Evolutionary conservation across 805 yeast genomes (phyloP).

Genomic region (Candida easanensis): DNA sequence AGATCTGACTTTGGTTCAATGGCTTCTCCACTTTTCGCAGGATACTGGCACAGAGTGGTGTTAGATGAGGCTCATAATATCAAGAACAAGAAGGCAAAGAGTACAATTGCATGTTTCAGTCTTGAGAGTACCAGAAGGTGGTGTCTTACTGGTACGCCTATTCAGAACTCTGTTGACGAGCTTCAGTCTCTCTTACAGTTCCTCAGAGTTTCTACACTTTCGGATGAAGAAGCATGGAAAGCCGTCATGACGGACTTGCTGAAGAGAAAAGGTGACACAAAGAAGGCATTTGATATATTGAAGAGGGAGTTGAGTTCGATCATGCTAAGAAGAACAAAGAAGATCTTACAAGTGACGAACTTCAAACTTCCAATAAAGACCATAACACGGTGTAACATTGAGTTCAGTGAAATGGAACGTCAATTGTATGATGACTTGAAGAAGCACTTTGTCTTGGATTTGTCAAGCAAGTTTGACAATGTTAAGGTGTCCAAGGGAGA

Average conservation of each 20-base stretch:
- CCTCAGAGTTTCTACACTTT: conserved; percentile 33
- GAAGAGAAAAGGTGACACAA: conserved; percentile 25
- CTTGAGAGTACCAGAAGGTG: conserved; percentile 46
- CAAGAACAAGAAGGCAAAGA: conserved; percentile 46
- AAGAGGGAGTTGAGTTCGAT: conserved; percentile 29
- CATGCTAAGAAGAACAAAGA: conserved; percentile 48
- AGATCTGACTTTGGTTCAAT: conserved; percentile 30
- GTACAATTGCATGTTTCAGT: conserved; percentile 43
- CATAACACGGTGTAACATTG: conserved; percentile 18
- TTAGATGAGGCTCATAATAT: conserved; percentile 66
- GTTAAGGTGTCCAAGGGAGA: not conserved
- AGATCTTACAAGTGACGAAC: conserved; percentile 27
- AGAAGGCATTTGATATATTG: conserved; percentile 38
- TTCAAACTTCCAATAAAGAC: conserved; percentile 23
- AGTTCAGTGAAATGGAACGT: conserved; percentile 28
- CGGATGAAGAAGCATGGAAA: conserved; percentile 19
- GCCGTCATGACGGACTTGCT: conserved; percentile 37
- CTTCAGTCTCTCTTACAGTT: conserved; percentile 48
- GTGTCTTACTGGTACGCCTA: conserved; percentile 65
- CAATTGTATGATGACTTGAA: conserved; percentile 27
- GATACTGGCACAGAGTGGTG: conserved; percentile 47
- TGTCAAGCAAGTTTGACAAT: conserved; percentile 8
- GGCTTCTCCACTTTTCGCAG: conserved; percentile 27
- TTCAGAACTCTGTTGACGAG: conserved; percentile 56
- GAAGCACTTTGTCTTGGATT: conserved; percentile 12